Conservation (phyloP, 2,329 filamentous ascomycete genomes). For the Alternaria gaisen region DNA sequence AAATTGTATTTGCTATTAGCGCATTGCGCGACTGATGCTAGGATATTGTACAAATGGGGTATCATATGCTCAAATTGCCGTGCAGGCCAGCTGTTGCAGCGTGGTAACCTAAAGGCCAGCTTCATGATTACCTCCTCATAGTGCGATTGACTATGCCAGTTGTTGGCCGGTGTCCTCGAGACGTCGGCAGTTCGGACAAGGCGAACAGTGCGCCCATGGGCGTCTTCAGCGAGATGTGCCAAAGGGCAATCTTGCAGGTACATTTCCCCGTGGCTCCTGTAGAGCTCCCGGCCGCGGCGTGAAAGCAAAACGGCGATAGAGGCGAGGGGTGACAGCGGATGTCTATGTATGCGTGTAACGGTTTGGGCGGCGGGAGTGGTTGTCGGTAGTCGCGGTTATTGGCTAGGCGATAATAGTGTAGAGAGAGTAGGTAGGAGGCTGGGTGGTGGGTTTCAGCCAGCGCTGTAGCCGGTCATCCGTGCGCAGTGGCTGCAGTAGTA, state of each 20-base stretch:
- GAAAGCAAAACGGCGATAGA: neutral
- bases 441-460: constrained; percentile 36
- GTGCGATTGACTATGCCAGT: neutral
- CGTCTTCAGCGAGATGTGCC: neutral
- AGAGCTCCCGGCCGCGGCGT: neutral
- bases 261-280: neutral
- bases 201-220: constrained; percentile 2
- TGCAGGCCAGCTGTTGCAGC: constrained; percentile 15
- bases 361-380: neutral
- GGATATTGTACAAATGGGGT: constrained; percentile 14
- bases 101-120: constrained; percentile 16
- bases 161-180: neutral
- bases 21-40: constrained; percentile 3
- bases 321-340: constrained; percentile 5
- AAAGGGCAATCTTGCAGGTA: neutral
- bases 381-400: neutral
- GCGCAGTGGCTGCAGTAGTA: constrained; percentile 55
- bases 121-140: constrained; percentile 3
- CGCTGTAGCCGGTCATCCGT: constrained; percentile 50
- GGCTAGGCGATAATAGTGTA: neutral
- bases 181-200: neutral
- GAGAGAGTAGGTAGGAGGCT: neutral
- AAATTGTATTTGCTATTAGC: neutral
- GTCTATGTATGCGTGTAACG: constrained; percentile 1
- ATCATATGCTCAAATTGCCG: constrained; percentile 4